Evolutionary conservation across 495 filamentous ascomycete genomes (phyloP).

Genomic region (Apodospora peruviana): DNA sequence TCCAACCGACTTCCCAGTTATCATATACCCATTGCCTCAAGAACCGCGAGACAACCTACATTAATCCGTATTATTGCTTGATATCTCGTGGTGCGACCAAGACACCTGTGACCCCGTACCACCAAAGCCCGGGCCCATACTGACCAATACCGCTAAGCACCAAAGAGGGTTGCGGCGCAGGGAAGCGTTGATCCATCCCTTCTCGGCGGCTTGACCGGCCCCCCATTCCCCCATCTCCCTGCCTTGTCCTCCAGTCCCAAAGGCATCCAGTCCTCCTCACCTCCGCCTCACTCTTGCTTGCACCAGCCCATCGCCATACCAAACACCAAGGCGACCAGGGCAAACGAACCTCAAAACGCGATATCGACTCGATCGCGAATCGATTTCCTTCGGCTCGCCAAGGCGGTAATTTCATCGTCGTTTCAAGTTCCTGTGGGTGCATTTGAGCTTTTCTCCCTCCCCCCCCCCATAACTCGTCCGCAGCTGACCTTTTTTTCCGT

Average conservation of each 20-base stretch:
- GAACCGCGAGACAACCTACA: too few species aligned
- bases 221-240: conserved; percentile 9
- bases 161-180: conserved; percentile 11
- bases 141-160: not conserved
- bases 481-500: not conserved
- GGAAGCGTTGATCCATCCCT: conserved; percentile 22
- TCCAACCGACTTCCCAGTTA: not conserved
- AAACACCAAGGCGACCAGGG: not conserved
- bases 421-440: not conserved
- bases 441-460: not conserved
- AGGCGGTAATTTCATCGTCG: not conserved
- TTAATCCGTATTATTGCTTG: not conserved
- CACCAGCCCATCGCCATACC: not conserved
- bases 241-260: not conserved
- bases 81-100: not conserved
- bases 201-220: conserved; percentile 15
- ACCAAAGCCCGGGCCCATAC: not conserved
- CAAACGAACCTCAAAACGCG: too few species aligned
- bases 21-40: too few species aligned
- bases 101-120: not conserved
- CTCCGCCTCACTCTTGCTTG: conserved; percentile 1
- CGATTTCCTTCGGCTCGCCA: not conserved
- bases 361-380: too few species aligned
- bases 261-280: not conserved
- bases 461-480: not conserved